Evolutionary conservation across 441 rosid genomes (phyloP).

Genomic region (Monsonia emarginata): DNA sequence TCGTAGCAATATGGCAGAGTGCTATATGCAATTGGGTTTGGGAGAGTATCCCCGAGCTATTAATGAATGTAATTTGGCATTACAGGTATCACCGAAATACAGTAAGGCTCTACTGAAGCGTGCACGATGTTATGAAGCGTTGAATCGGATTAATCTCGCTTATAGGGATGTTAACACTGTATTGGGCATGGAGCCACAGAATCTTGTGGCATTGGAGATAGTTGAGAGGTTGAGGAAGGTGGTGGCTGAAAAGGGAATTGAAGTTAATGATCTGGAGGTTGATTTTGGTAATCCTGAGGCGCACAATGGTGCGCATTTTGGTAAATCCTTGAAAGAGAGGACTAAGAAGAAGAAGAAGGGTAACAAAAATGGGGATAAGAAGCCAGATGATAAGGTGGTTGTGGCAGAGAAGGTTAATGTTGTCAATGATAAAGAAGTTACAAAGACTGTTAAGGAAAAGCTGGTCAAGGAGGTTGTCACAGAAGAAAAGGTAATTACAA

Average conservation of each 20-base stretch:
- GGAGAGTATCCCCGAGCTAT: slow-evolving; percentile 48
- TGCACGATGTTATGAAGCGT: slow-evolving; percentile 55
- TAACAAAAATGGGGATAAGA: slow-evolving; percentile 22
- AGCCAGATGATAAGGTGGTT: slow-evolving; percentile 14
- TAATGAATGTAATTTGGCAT: slow-evolving; percentile 48
- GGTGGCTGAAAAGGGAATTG: slow-evolving; percentile 37
- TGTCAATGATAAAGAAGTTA: slow-evolving; percentile 22
- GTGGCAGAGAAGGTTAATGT: slow-evolving; percentile 21
- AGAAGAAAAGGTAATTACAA: slow-evolving; percentile 45
- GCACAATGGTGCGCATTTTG: neutral
- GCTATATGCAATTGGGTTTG: slow-evolving; percentile 58
- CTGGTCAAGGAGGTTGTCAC: slow-evolving; percentile 37
- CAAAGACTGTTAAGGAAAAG: slow-evolving; percentile 27
- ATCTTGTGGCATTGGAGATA: slow-evolving; percentile 49
- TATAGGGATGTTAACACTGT: slow-evolving; percentile 45
- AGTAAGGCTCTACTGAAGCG: slow-evolving; percentile 53
- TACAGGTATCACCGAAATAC: slow-evolving; percentile 43
- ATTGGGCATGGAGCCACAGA: slow-evolving; percentile 43
- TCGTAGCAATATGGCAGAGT: slow-evolving; percentile 50
- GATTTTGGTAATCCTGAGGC: slow-evolving; percentile 22
- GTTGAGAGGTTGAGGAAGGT: slow-evolving; percentile 38
- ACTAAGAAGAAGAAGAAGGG: slow-evolving; percentile 27
- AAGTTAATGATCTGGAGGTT: slow-evolving; percentile 19
- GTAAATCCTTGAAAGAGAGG: slow-evolving; percentile 26
- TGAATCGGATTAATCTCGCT: slow-evolving; percentile 52